A percentile compares a stretch with the other conserved stretches of the same genome.
Conservation (phyloP, 2,329 filamentous ascomycete genomes). For the Sporothrix mexicana region DNA sequence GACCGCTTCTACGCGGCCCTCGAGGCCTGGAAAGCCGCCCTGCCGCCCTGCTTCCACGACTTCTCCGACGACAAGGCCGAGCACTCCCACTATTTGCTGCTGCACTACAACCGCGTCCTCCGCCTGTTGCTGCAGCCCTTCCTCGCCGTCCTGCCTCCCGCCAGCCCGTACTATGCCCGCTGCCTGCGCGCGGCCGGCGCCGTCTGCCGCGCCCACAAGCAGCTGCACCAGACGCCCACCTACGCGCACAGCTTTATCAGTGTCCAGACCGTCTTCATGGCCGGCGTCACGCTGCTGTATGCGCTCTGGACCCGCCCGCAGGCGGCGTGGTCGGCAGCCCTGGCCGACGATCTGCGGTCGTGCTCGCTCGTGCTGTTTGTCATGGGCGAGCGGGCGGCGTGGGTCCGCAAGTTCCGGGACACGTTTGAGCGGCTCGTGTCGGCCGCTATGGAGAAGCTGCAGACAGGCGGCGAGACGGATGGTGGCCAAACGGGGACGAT, state of each 20-base stretch:
- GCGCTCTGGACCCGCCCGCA: conserved; percentile 51
- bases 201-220: conserved; percentile 52
- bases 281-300: conserved; percentile 50
- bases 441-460: conserved; percentile 49
- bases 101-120: conserved; percentile 57
- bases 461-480: background rate
- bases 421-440: conserved; percentile 55
- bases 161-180: conserved; percentile 54
- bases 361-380: conserved; percentile 57
- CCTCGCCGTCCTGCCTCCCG: conserved; percentile 51
- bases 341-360: conserved; percentile 56
- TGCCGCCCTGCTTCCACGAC: conserved; percentile 7
- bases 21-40: conserved; percentile 49
- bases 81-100: conserved; percentile 48
- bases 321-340: conserved; percentile 53
- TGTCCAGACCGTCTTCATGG: conserved; percentile 51
- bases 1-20: conserved; percentile 52
- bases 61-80: conserved; percentile 40
- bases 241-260: conserved; percentile 53
- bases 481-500: background rate
- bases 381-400: conserved; percentile 55
- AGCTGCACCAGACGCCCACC: conserved; percentile 48
- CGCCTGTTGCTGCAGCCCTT: conserved; percentile 60
- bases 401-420: conserved; percentile 55
- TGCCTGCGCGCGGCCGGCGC: conserved; percentile 49